These are phyloP conservation scores for Diplodia mutila DNA, from an alignment of 2,329 filamentous ascomycete species.

Conservation along the genomic window DNA sequence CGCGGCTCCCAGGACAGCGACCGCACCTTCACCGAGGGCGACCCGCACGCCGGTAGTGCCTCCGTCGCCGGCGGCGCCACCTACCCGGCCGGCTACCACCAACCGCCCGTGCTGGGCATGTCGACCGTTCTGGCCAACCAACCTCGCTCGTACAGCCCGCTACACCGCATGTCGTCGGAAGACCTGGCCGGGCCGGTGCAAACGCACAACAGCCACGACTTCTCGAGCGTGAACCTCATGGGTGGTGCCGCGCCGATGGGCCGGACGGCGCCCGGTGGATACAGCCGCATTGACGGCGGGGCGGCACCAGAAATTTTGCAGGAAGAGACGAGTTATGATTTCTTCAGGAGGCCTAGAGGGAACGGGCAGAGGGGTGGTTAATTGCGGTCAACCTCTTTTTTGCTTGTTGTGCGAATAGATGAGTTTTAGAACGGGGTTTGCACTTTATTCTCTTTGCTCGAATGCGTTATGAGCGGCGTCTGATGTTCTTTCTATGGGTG, in stretches of 20 bases:
- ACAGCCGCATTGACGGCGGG: background rate
- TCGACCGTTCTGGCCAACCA: conserved; percentile 25
- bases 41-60: conserved; percentile 26
- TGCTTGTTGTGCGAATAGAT: background rate
- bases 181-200: conserved; percentile 10
- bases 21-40: conserved; percentile 25
- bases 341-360: conserved; percentile 5
- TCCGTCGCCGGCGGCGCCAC: conserved; percentile 48
- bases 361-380: background rate
- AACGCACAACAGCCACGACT: background rate
- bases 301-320: background rate
- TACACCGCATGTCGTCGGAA: background rate
- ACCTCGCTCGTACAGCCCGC: conserved; percentile 48
- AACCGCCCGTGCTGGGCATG: conserved; percentile 35
- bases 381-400: background rate
- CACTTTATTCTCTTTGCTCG: background rate
- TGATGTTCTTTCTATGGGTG: background rate
- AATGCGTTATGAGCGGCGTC: conserved; percentile 4
- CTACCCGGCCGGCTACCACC: conserved; percentile 54
- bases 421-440: background rate
- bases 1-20: conserved; percentile 36
- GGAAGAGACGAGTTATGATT: conserved; percentile 24
- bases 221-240: conserved; percentile 17
- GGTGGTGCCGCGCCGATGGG: conserved; percentile 25
- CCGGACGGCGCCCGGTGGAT: background rate